Evolutionary conservation across 371 early-diverging fungal genomes (phyloP), one percentile per base, ranked within the genome.

Genomic region (Lichtheimia ramosa): DNA sequence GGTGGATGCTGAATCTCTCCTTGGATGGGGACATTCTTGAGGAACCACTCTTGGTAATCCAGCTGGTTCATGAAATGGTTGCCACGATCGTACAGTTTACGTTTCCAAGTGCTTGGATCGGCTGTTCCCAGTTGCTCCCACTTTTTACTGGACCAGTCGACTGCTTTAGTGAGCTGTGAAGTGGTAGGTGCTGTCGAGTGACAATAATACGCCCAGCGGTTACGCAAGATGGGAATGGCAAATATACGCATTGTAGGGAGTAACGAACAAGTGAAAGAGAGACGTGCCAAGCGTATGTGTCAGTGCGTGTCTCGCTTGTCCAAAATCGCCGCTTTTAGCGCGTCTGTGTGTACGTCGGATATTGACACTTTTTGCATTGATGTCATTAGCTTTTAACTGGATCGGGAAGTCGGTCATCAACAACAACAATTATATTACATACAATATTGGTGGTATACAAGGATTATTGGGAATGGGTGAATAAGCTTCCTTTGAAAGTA

Each of bases 31-130:
- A 93, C 77, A 40, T 79, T 84, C 63, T 91, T 93, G 56, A 93
- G 72, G 65, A 92, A 92, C 67, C 83, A 89, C 69, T 93, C 93
- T 48, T 84, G 83, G 61, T 90, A 85, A 64, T 89, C 88, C 41
- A 90, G 70, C 58, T 79, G 83, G 69, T 92, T 89, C 76, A 92
- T 83, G 49, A 93, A 66, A 20, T 71, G 66, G 39, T 81, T 80
- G 20, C 93, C 93, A 18, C 73, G 74, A 15, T 70, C 58, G 62
- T 87, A 84, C 13, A 91, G 65, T 48, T 83, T 81, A 21, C 74
- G 71, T 49, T 87, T 85, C 86, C 87, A 83, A 48, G 78, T 71
- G 8, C 70, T 72, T 7, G 73, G 68, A 14, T 79, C 66, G 0
- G 80, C 77, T 25, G 71, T 51, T 8, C 74, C 75, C 4, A 89